Evolutionary conservation across 2,329 filamentous ascomycete genomes (phyloP).

Genomic region (Apiospora marii): DNA sequence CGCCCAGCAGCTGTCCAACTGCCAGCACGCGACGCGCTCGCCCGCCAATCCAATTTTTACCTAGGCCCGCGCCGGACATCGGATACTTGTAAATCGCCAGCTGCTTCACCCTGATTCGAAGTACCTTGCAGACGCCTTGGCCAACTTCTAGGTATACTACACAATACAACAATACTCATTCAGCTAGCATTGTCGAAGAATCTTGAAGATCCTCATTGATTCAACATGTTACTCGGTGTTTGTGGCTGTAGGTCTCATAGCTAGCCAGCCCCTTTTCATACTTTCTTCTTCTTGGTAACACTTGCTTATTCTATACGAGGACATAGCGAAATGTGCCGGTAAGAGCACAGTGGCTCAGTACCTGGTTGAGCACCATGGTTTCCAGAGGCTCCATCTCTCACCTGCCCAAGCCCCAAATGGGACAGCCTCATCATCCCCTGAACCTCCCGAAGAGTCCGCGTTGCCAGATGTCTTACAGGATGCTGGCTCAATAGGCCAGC

Average conservation of each 20-base stretch:
- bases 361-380: constrained; percentile 83
- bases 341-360: constrained; percentile 91
- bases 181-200: neutral
- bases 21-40: neutral
- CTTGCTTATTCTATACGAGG: constrained; percentile 18
- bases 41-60: constrained; percentile 18
- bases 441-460: neutral
- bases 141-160: neutral
- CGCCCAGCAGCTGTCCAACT: neutral
- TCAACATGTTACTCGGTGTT: constrained; percentile 57
- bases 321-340: constrained; percentile 85
- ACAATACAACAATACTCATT: neutral
- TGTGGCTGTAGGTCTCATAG: constrained; percentile 51
- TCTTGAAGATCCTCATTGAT: neutral
- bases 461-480: neutral
- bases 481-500: neutral
- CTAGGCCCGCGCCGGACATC: neutral
- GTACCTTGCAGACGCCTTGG: neutral
- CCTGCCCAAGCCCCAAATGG: neutral
- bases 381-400: constrained; percentile 73
- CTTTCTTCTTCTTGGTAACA: constrained; percentile 25
- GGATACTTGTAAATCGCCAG: neutral
- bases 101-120: neutral
- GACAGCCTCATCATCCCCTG: neutral
- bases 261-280: neutral